Evolutionary conservation across 2,329 filamentous ascomycete species (phyloP).

Genomic region (Paecilomyces formosus): DNA sequence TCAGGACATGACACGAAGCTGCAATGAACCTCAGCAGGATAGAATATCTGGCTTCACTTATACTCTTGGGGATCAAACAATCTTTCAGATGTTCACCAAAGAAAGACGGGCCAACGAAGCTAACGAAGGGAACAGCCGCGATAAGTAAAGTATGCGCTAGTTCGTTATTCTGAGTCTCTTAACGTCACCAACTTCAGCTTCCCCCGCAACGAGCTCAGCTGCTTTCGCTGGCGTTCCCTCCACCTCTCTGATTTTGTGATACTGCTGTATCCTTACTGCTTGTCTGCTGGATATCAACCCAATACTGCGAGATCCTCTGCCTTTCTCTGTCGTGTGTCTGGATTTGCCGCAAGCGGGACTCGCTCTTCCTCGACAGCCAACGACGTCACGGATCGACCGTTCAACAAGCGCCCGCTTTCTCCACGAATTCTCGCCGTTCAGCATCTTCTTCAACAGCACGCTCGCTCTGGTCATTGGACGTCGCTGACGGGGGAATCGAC

Average conservation of each 20-base stretch:
- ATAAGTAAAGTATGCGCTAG: background rate
- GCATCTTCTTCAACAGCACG: background rate
- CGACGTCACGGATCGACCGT: slow-evolving; percentile 26
- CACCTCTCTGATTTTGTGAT: background rate
- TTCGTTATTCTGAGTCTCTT: too few species aligned
- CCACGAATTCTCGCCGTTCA: background rate
- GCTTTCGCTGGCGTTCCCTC: background rate
- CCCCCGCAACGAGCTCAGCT: background rate
- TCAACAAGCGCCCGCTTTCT: background rate
- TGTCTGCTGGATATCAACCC: too few species aligned
- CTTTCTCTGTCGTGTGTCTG: background rate
- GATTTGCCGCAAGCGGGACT: slow-evolving; percentile 11
- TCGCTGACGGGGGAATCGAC: background rate
- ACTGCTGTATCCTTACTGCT: too few species aligned
- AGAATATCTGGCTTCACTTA: too few species aligned
- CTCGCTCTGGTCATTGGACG: background rate
- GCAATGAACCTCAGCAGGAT: too few species aligned
- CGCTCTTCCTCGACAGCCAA: slow-evolving; percentile 7
- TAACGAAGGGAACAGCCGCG: background rate
- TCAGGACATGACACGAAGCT: too few species aligned
- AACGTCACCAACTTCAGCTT: background rate
- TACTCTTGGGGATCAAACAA: too few species aligned
- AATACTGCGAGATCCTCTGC: too few species aligned
- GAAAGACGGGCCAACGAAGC: background rate
- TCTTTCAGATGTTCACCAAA: too few species aligned